Evolutionary conservation across 2,329 filamentous ascomycete genomes (phyloP).

Genomic region (Fusarium chaquense): DNA sequence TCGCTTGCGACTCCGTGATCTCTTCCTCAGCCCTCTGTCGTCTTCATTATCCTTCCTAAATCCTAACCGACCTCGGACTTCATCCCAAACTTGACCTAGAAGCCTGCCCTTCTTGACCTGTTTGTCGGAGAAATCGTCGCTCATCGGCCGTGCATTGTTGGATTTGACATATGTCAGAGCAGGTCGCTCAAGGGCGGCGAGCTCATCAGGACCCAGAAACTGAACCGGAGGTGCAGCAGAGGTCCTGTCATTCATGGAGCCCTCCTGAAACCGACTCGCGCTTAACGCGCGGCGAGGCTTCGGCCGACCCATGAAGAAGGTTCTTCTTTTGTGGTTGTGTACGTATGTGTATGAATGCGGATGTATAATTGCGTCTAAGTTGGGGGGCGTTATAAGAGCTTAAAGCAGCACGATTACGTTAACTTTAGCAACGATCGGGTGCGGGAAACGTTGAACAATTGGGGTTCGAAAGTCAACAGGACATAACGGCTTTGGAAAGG

Average conservation of each 20-base stretch:
- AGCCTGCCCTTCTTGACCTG: slow-evolving; percentile 50
- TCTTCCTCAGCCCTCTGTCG: slow-evolving; percentile 41
- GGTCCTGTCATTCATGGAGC: slow-evolving; percentile 85
- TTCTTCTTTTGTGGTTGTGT: slow-evolving; percentile 7
- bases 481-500: slow-evolving; percentile 14
- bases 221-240: slow-evolving; percentile 77
- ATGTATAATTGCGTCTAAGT: slow-evolving; percentile 17
- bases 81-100: slow-evolving; percentile 56
- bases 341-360: slow-evolving; percentile 22
- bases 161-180: slow-evolving; percentile 18
- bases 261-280: slow-evolving; percentile 76
- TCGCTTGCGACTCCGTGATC: slow-evolving; percentile 42
- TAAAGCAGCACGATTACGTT: slow-evolving; percentile 28
- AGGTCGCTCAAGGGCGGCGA: slow-evolving; percentile 50
- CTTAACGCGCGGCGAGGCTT: slow-evolving; percentile 51
- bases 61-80: slow-evolving; percentile 51
- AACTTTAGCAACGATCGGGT: background rate
- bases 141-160: slow-evolving; percentile 38
- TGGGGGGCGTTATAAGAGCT: slow-evolving; percentile 6
- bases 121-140: slow-evolving; percentile 51
- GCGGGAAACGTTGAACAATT: slow-evolving; percentile 17
- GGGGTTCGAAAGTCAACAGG: slow-evolving; percentile 12
- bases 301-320: slow-evolving; percentile 47
- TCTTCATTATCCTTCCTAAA: slow-evolving; percentile 47
- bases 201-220: slow-evolving; percentile 66